Evolutionary conservation across 192 early-diverging fungal genomes (phyloP).

Genomic region (Coemansia sp.): DNA sequence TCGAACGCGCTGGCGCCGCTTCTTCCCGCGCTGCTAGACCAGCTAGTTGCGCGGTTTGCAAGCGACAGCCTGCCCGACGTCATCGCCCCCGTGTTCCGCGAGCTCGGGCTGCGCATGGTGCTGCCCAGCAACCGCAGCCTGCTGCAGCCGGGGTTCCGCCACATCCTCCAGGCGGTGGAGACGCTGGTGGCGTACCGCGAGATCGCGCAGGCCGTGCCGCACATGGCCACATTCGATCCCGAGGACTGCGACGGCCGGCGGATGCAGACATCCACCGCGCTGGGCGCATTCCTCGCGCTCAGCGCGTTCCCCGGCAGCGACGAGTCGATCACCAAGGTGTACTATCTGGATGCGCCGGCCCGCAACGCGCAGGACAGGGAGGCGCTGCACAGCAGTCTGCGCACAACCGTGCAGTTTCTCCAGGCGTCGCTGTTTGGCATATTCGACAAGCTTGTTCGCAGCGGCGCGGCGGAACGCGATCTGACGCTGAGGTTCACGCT

Average conservation of each 20-base stretch:
- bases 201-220: constrained; percentile 27
- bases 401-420: constrained; percentile 61
- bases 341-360: constrained; percentile 55
- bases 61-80: constrained; percentile 42
- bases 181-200: constrained; percentile 25
- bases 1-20: constrained; percentile 12
- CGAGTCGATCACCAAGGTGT: constrained; percentile 24
- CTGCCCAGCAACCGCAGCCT: constrained; percentile 32
- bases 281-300: constrained; percentile 41
- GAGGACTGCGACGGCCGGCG: constrained; percentile 29
- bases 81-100: constrained; percentile 27
- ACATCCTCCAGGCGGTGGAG: constrained; percentile 33
- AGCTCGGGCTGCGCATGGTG: constrained; percentile 32
- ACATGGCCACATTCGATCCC: constrained; percentile 39
- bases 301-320: constrained; percentile 44
- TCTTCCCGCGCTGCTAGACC: constrained; percentile 13
- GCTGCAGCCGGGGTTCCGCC: constrained; percentile 51
- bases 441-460: constrained; percentile 67
- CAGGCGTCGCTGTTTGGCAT: constrained; percentile 58
- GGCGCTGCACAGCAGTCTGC: constrained; percentile 59
- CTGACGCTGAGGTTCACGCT: constrained; percentile 67
- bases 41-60: constrained; percentile 30
- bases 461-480: constrained; percentile 60
- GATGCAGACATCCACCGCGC: constrained; percentile 40
- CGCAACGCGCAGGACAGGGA: constrained; percentile 58